Conservation (phyloP, 2,329 filamentous ascomycete species). For the Botryotinia narcissicola region DNA sequence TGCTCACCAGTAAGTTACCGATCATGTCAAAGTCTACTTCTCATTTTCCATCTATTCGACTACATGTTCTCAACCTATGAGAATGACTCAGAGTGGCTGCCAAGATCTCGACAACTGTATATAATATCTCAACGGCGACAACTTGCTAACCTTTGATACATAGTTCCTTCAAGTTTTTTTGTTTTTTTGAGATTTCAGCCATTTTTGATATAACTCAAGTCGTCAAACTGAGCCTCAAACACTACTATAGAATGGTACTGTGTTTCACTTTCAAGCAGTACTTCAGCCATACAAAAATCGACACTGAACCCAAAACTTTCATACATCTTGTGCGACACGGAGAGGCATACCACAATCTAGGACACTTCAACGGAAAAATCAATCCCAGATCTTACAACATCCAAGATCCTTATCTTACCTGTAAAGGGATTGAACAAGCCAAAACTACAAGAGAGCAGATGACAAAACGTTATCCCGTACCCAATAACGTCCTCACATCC, state of each 20-base stretch:
- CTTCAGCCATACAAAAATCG: neutral
- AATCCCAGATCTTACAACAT: conserved; percentile 1
- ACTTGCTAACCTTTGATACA: neutral
- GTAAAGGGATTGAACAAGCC: neutral
- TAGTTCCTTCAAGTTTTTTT: neutral
- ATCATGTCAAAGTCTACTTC: neutral
- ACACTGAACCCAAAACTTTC: neutral
- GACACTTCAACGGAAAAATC: neutral
- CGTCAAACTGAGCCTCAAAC: too few species aligned
- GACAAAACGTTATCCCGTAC: neutral
- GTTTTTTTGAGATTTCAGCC: neutral
- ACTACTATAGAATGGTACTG: neutral
- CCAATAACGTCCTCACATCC: conserved; percentile 1
- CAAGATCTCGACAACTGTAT: neutral
- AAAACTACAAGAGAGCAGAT: neutral
- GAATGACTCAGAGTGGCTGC: neutral
- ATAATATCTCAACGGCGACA: neutral
- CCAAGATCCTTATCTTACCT: neutral
- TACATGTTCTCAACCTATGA: neutral
- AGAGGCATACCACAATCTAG: conserved; percentile 11
- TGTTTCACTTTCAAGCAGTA: neutral
- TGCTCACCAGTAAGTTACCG: neutral
- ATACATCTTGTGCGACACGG: conserved; percentile 14
- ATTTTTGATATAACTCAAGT: neutral
- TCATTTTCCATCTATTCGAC: neutral